phyloP scores from a whole-genome alignment of 306 rosid genomes.

The Erythrophleum fordii region DNA sequence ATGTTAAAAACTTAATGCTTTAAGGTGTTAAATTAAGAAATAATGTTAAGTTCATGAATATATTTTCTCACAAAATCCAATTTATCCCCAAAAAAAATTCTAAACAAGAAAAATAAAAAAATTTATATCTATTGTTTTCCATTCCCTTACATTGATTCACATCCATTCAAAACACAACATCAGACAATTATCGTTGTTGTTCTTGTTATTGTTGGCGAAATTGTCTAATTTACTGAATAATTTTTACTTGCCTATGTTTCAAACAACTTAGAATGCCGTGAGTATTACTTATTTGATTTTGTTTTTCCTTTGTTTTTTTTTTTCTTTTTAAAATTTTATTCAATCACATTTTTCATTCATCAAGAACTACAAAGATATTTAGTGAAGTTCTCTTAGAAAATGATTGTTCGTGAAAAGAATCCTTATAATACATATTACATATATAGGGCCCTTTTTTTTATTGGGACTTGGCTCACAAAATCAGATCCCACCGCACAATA shows the following conservation, averaged over 20 bases:
- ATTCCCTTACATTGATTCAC: no score
- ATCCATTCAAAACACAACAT: no score
- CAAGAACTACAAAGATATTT: neutral
- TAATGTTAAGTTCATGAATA: no score
- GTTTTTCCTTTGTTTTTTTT: neutral
- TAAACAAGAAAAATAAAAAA: no score
- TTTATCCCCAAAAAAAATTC: no score
- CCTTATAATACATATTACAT: neutral
- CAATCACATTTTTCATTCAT: neutral
- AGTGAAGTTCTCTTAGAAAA: neutral
- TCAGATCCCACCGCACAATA: neutral
- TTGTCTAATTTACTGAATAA: neutral
- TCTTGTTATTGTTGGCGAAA: neutral
- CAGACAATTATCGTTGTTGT: no score
- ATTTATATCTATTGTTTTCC: no score
- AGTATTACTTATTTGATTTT: no score
- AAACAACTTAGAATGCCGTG: neutral
- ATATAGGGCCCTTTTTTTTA: neutral
- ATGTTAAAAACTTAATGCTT: no score
- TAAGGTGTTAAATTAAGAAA: no score
- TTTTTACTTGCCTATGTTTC: neutral
- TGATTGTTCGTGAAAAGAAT: neutral
- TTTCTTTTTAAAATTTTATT: neutral
- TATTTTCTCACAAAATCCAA: no score
- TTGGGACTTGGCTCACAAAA: neutral